phyloP scores from a whole-genome alignment of 1,139 yeast species.

The Meyerozyma sp. region DNA sequence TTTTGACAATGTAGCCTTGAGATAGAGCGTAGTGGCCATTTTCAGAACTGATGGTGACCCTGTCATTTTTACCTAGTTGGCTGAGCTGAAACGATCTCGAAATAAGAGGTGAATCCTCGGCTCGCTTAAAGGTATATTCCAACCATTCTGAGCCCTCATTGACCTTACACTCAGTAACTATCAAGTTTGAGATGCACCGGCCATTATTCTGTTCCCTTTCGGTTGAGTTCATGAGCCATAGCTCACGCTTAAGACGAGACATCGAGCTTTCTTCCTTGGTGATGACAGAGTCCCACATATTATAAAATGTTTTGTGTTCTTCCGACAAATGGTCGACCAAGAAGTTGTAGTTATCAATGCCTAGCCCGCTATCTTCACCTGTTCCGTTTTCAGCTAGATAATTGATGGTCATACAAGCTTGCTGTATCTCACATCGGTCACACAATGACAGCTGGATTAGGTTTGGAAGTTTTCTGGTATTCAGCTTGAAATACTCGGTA shows the following conservation, averaged over 20 bases:
- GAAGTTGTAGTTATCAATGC: conserved; percentile 36
- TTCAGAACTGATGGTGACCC: conserved; percentile 74
- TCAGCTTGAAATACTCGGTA: conserved; percentile 53
- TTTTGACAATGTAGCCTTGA: conserved; percentile 48
- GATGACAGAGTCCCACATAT: conserved; percentile 70
- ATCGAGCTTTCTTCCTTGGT: conserved; percentile 67
- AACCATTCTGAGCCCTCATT: conserved; percentile 24
- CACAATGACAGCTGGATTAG: conserved; percentile 55
- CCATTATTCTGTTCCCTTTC: conserved; percentile 61
- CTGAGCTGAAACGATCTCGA: conserved; percentile 22
- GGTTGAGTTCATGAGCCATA: conserved; percentile 62
- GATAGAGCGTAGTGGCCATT: conserved; percentile 72
- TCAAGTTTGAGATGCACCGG: conserved; percentile 48
- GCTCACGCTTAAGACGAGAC: conserved; percentile 49
- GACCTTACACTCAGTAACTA: conserved; percentile 24
- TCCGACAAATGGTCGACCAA: conserved; percentile 48
- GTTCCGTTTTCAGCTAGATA: conserved; percentile 55
- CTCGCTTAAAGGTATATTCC: conserved; percentile 45
- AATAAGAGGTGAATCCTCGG: conserved; percentile 1
- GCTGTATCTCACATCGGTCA: conserved; percentile 58
- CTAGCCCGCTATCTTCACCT: conserved; percentile 44
- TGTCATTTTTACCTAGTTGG: conserved; percentile 48
- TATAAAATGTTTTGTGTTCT: conserved; percentile 48
- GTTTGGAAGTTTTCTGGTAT: conserved; percentile 52
- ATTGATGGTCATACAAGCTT: conserved; percentile 67